Base-by-base conservation (phyloP, 768 basidiomycete species). In the Mycena vulgaris region DNA sequence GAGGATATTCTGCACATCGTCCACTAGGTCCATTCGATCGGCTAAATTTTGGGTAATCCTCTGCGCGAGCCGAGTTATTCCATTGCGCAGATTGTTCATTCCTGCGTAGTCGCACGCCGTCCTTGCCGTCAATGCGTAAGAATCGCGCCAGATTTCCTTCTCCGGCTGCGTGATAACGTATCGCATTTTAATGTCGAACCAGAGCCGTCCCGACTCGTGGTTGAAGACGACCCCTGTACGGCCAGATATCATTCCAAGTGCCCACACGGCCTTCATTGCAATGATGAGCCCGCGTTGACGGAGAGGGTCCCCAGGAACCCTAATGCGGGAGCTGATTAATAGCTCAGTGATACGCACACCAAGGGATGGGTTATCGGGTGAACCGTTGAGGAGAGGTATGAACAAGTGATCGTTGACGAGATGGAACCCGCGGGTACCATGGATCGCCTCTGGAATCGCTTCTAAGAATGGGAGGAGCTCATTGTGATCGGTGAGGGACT, bases 191-290 rank as follows among this genome's bases (percentile, higher is more conserved):
- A 37, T 6, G 28, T 33, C 31, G 28, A 23, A 16, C 14, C 28
- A 53, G 27, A 23, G 31, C 3, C 52, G 4, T 33, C 16, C 13
- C n/a, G n/a, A n/a, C 3, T 28, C 52, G 9, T 17, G 52, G 17
- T 30, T 17, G 3, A 30, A 27, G 9, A 27, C 5, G 5, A 40
- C 17, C 3, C 13, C 23, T 1, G 23, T 35, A 1, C 45, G 4
- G 14, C 33, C 1, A 47, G n/a, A n/a, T n/a, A n/a, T n/a, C n/a
- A n/a, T n/a, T n/a, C n/a, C n/a, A n/a, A n/a, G n/a, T n/a, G n/a
- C 59, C 45, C 47, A 61, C 11, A 49, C 25, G 27, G 59, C 47
- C 14, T 61, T 61, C 59, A 61, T 61, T 10, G 45, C 42, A 11
- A 47, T 47, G 21, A 35, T 49, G 1, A 61, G 21, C 1, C 42